Conservation (phyloP, 768 basidiomycete species). For the Xerocomellus chrysenteron region DNA sequence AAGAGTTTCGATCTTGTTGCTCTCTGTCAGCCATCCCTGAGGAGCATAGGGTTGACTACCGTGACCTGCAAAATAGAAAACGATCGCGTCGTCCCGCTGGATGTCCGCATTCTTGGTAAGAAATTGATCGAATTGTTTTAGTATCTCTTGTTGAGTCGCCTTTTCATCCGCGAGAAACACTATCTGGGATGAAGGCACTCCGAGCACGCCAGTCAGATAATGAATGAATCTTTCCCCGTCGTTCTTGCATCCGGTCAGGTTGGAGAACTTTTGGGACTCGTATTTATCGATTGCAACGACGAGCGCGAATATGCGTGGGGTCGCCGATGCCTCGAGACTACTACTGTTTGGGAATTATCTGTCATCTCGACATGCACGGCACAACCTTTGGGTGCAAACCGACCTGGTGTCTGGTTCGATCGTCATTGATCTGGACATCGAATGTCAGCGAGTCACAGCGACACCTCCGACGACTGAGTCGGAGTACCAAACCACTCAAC, state of each 20-base stretch:
- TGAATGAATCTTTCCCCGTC: conserved; percentile 15
- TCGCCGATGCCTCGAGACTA: background rate
- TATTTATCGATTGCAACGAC: conserved; percentile 18
- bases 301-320: conserved; percentile 19
- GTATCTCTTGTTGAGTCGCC: conserved; percentile 12
- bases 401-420: conserved; percentile 1
- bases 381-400: background rate
- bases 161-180: conserved; percentile 13
- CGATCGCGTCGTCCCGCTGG: conserved; percentile 14
- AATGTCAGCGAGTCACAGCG: background rate
- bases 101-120: conserved; percentile 8
- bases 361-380: background rate
- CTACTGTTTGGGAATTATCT: background rate
- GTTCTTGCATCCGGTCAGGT: conserved; percentile 19
- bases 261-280: accelerated
- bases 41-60: conserved; percentile 10
- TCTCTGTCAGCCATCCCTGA: conserved; percentile 18
- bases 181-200: conserved; percentile 12
- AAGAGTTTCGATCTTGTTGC: conserved; percentile 12
- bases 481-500: conserved; percentile 8
- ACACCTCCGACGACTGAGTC: background rate
- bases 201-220: conserved; percentile 11
- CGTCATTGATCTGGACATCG: conserved; percentile 5
- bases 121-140: conserved; percentile 7
- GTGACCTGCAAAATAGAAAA: conserved; percentile 22